Conservation (phyloP, 441 rosid genomes). For the Erodium texanum region DNA sequence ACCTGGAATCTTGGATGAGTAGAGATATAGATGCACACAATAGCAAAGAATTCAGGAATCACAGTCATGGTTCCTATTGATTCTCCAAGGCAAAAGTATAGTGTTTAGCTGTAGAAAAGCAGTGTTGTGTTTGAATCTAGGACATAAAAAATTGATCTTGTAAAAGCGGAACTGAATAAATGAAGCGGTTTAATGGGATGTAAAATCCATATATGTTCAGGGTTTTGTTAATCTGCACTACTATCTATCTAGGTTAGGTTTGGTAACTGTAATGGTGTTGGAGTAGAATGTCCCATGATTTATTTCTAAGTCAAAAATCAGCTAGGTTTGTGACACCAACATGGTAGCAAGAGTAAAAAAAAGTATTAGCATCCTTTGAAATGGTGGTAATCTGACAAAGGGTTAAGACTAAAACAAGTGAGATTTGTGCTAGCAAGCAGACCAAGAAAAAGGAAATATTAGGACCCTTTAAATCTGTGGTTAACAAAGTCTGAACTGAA, state of each 20-base stretch:
- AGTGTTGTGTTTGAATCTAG: not conserved
- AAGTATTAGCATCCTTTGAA: not conserved
- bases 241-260: not conserved
- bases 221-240: not conserved
- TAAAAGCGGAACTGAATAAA: not conserved
- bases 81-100: not conserved
- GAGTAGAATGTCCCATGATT: not conserved
- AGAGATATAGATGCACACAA: not conserved
- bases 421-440: not conserved
- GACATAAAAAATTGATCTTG: not conserved
- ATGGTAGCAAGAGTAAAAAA: not conserved
- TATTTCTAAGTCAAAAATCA: not conserved
- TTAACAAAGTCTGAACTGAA: not conserved
- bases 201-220: not conserved
- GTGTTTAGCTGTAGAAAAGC: not conserved
- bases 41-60: not conserved
- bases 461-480: not conserved
- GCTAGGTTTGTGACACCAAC: not conserved
- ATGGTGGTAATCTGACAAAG: not conserved
- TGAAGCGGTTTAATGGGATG: not conserved
- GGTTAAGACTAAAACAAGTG: not conserved
- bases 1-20: not conserved
- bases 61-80: not conserved
- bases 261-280: not conserved
- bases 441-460: not conserved